phyloP scores from a whole-genome alignment of 768 basidiomycete species.

The Boletus rubroflammeus region DNA sequence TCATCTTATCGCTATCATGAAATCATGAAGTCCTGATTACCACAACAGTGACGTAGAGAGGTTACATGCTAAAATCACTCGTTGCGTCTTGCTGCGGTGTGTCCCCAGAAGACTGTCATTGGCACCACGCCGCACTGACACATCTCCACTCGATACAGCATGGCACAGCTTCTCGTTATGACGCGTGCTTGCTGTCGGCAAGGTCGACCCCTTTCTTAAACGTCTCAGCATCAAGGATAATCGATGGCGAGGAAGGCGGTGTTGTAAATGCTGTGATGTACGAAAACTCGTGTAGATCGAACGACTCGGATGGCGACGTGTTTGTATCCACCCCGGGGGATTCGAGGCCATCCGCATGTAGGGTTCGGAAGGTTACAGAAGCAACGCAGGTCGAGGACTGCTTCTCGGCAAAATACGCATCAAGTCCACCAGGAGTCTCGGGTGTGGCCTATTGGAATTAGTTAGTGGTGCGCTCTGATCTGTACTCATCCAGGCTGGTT shows the following conservation, averaged over 20 bases:
- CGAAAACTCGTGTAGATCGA: slow-evolving; percentile 31
- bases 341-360: slow-evolving; percentile 1
- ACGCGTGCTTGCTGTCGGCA: slow-evolving; percentile 11
- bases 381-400: slow-evolving; percentile 5
- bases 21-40: slow-evolving; percentile 22
- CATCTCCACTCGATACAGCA: slow-evolving; percentile 11
- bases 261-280: slow-evolving; percentile 31
- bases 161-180: slow-evolving; percentile 6
- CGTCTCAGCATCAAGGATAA: slow-evolving; percentile 4
- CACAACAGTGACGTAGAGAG: slow-evolving; percentile 11
- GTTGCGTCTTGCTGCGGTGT: neutral
- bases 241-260: slow-evolving; percentile 27
- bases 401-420: slow-evolving; percentile 2
- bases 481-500: neutral
- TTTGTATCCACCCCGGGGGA: slow-evolving; percentile 12
- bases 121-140: slow-evolving; percentile 3
- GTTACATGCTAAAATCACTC: slow-evolving; percentile 13
- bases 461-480: neutral
- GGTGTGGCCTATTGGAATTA: slow-evolving; percentile 2
- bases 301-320: slow-evolving; percentile 13
- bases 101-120: neutral
- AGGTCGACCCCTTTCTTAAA: slow-evolving; percentile 7
- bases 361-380: slow-evolving; percentile 8
- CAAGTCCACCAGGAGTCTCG: neutral
- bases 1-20: slow-evolving; percentile 24